Base-by-base conservation (phyloP, 352 stramenopile species). In the Pythium guiyangense region DNA sequence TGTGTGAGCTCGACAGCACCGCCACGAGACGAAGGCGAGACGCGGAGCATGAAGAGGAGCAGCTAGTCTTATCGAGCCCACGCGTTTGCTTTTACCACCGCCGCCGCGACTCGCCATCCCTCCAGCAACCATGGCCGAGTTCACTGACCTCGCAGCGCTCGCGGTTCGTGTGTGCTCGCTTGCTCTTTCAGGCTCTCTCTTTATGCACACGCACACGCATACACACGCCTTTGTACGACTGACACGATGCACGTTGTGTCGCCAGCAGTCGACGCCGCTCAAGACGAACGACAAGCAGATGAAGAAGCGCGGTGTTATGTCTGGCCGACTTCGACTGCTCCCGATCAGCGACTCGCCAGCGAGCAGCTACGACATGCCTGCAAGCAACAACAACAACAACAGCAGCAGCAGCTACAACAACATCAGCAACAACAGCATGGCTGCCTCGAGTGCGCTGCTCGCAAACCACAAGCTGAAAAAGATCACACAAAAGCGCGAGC, bases 401-500 rank as follows among this genome's bases (percentile, higher is more conserved):
- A 70, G 49, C 52, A 71, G 50, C 27, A 60, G 44, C 14, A 60
- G 29, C 35, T 52, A 51, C 52, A 64, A 52, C 15, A 70, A 62
- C 20, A 67, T 54, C 27, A 69, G 49, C 42, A 69, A 62, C 42
- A 52, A 18, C 29, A 37, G 26, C 29, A 14, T 14, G n/a, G 39
- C 39, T 3, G 39, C 18, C 15, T 9, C 39, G 39, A 70, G 52
- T 51, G 44, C 26, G 25, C 49, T n/a, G 55, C 71, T 18, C 27
- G 58, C 11, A 48, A 49, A 51, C 12, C 60, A 64, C 45, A 88
- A 86, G 45, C 67, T 88, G 15, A 86, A 86, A 53, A 79, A 84
- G 44, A 91, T 91, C 60, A 88, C 78, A 11, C 76, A 86, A 31
- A 90, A 90, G 44, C 76, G 77, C 25, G 83, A 93, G 50, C 64